These are phyloP conservation scores for Beauveria asiatica DNA, from an alignment of 2,329 filamentous ascomycete genomes.

Conservation along the genomic window DNA sequence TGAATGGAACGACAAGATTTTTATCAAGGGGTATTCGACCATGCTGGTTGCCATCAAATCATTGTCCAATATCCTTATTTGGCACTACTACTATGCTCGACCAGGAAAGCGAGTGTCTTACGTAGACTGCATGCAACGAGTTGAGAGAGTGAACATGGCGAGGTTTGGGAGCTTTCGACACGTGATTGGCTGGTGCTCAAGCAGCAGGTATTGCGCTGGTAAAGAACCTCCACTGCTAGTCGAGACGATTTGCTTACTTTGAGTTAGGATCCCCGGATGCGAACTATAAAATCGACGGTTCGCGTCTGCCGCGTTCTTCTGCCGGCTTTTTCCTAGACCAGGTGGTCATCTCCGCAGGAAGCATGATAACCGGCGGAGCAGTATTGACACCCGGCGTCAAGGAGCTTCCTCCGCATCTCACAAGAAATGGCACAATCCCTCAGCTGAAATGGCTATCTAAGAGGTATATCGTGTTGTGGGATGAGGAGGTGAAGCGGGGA, in stretches of 20 bases:
- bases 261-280: not conserved
- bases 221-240: not conserved
- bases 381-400: not conserved
- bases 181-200: not conserved
- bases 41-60: not conserved
- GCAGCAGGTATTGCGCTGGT: not conserved
- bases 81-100: not conserved
- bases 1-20: not conserved
- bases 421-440: conserved; percentile 5
- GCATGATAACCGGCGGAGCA: not conserved
- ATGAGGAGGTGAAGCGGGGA: conserved; percentile 19
- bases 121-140: not conserved
- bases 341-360: not conserved
- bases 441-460: conserved; percentile 15
- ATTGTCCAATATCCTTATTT: not conserved
- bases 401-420: not conserved
- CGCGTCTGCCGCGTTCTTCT: not conserved
- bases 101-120: not conserved
- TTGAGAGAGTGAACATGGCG: not conserved
- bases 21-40: not conserved
- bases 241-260: not conserved
- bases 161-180: not conserved
- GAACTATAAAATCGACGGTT: not conserved
- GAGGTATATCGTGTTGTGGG: conserved; percentile 19
- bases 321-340: not conserved